These are phyloP conservation scores for Tylopilus sp. DNA, from an alignment of 1,284 basidiomycete species.

Conservation along the genomic window DNA sequence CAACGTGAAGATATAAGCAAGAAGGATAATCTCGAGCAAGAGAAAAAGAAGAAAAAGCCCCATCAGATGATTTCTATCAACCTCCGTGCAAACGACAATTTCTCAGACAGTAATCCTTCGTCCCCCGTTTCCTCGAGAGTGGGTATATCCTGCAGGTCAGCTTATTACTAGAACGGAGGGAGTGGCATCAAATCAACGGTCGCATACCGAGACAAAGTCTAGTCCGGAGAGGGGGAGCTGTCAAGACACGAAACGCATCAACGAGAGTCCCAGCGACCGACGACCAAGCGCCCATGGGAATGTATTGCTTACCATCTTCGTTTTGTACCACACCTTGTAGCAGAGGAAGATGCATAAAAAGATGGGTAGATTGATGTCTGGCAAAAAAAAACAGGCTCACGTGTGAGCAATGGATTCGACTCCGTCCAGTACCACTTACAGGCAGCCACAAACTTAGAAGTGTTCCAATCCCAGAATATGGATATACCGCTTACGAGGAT, in stretches of 20 bases:
- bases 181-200: neutral
- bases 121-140: constrained; percentile 24
- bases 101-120: constrained; percentile 13
- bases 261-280: neutral
- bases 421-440: constrained; percentile 29
- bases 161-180: neutral
- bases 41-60: neutral
- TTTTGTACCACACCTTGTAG: constrained; percentile 52
- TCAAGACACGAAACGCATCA: neutral
- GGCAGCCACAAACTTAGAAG: constrained; percentile 38
- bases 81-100: constrained; percentile 4
- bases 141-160: constrained; percentile 16
- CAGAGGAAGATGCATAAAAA: constrained; percentile 19
- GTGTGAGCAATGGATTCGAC: constrained; percentile 1
- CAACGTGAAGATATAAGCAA: too few relatives aligned
- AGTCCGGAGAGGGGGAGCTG: constrained; percentile 14
- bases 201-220: constrained; percentile 17
- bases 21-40: too few relatives aligned
- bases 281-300: neutral
- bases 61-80: constrained; percentile 15
- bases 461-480: constrained; percentile 45
- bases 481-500: constrained; percentile 40
- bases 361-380: constrained; percentile 27
- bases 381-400: neutral
- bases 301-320: constrained; percentile 34